Evolutionary conservation across 176 grass and related monocot genomes (phyloP), one percentile per base, ranked within the genome.

Genomic region (Cenchrus americanus): DNA sequence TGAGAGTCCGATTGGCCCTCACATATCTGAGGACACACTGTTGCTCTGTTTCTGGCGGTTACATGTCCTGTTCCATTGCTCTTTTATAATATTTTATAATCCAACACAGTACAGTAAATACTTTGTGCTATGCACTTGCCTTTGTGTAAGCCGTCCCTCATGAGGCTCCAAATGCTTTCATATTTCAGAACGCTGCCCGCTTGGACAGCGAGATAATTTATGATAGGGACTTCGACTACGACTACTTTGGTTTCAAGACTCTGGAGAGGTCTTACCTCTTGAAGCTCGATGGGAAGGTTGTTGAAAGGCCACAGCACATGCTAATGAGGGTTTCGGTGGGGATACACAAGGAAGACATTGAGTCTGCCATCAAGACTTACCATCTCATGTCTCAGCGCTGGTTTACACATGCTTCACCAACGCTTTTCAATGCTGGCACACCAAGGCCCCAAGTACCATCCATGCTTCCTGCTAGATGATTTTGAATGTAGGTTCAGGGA

Each of bases 201-300:
- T 59, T 98, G 89, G 93, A 98, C 80, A 95, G 93, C 0, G 96
- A 98, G 80, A 98, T 98, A 67, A 98, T 98, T 68, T 98, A 98
- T 21, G 96, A 98, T 22, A 85, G 96, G 76, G 96, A 98, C 67
- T 98, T 98, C 2, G 96, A 98, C 22, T 98, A 98, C 62, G 96
- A 98, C 22, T 98, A 92, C 78, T 98, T 98, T 65, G 96, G 96
- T 23, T 98, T 98, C 83, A 98, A 98, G 65, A 98, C 96, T 60
- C 76, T 98, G 41, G 96, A 98, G 85, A 93, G 96, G 63, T 98
- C 96, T 18, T 98, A 98, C 72, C 92, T 98, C 55, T 73, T 98
- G 80, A 98, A 98, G 69, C 66, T 95, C 61, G 67, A 42, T 0
- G 91, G 93, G 4, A 88, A 88, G 81, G 93, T 95, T 0, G 87